Evolutionary conservation across 257 asterid genomes (phyloP).

Genomic region (Solanum ossicruentum): DNA sequence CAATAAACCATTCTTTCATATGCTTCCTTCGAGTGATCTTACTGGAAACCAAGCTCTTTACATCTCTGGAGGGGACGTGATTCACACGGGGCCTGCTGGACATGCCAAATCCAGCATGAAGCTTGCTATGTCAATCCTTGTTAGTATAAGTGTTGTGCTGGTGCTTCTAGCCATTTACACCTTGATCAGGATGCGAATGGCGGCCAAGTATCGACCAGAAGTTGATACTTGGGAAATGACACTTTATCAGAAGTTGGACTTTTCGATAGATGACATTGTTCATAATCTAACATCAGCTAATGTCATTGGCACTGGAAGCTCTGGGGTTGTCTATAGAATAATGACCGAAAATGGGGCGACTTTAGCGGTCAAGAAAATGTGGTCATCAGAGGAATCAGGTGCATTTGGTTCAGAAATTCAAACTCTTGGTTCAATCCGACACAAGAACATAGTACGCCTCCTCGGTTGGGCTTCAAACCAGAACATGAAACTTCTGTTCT

Average conservation of each 20-base stretch:
- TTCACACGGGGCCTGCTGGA: constrained; percentile 35
- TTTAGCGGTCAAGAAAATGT: constrained; percentile 86
- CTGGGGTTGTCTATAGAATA: constrained; percentile 85
- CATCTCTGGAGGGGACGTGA: constrained; percentile 39
- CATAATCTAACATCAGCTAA: constrained; percentile 62
- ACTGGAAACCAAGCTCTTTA: constrained; percentile 57
- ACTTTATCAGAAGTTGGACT: constrained; percentile 73
- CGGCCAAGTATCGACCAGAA: constrained; percentile 23
- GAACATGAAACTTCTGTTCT: constrained; percentile 64
- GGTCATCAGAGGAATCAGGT: constrained; percentile 80
- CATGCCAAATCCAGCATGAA: constrained; percentile 45
- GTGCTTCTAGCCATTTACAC: constrained; percentile 60
- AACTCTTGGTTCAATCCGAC: constrained; percentile 80
- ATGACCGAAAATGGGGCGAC: constrained; percentile 52
- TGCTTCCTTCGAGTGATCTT: constrained; percentile 54
- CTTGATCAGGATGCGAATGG: constrained; percentile 26
- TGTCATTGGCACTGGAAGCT: constrained; percentile 95
- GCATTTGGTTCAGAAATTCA: constrained; percentile 69
- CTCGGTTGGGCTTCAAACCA: constrained; percentile 86
- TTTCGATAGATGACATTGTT: constrained; percentile 63
- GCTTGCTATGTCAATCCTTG: constrained; percentile 80
- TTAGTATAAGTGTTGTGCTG: constrained; percentile 60
- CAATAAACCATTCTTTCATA: constrained; percentile 61
- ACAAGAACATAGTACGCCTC: constrained; percentile 83
- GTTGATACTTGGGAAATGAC: constrained; percentile 71